Percentiles rank a stretch among this genome's conserved stretches.
Conservation (phyloP, 176 grass and related monocot genomes). For the Panicum miliaceum region DNA sequence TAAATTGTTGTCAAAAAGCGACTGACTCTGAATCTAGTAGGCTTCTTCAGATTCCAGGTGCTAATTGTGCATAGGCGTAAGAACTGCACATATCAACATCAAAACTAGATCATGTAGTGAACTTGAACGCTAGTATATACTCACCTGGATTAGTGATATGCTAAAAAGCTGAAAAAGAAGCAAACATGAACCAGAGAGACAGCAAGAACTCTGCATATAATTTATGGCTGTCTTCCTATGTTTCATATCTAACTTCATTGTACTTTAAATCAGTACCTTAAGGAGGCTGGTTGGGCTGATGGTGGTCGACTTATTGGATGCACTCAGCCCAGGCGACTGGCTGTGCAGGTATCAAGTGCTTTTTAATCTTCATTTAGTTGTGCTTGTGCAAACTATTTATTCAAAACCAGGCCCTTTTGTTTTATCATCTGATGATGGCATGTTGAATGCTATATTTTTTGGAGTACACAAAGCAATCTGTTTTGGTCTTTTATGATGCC, state of each 20-base stretch:
- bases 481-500: conserved; percentile 3
- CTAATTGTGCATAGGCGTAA: too few relatives aligned
- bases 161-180: neutral
- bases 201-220: neutral
- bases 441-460: neutral
- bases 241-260: conserved; percentile 31
- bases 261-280: conserved; percentile 68
- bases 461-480: neutral
- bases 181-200: neutral
- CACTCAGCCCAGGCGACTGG: conserved; percentile 93
- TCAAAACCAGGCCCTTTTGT: conserved; percentile 8
- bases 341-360: conserved; percentile 76
- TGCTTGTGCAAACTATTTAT: conserved; percentile 15
- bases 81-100: neutral
- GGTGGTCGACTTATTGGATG: conserved; percentile 92
- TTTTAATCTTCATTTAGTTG: conserved; percentile 26
- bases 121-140: neutral
- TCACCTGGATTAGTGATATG: neutral
- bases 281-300: conserved; percentile 95
- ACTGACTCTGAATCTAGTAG: too few relatives aligned
- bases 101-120: neutral
- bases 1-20: too few relatives aligned
- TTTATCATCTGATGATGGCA: conserved; percentile 11
- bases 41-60: too few relatives aligned
- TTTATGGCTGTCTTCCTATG: neutral